phyloP scores from a whole-genome alignment of 1,139 yeast genomes.

The Cylindricascospora bacillispora region DNA sequence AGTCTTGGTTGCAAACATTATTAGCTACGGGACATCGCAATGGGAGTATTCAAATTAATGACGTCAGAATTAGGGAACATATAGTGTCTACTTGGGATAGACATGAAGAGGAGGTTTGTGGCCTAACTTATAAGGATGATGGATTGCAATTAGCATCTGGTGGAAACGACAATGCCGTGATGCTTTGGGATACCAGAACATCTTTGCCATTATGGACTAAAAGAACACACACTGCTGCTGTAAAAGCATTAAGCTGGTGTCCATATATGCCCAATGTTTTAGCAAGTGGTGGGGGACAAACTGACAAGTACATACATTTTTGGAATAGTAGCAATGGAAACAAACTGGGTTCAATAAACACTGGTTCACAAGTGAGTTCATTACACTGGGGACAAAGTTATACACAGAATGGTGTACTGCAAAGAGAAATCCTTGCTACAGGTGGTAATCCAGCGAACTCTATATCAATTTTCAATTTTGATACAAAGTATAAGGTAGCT shows the following conservation, averaged over 20 bases:
- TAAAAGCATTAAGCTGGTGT: conserved; percentile 92
- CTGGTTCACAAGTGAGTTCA: conserved; percentile 90
- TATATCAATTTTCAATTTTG: conserved; percentile 74
- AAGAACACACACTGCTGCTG: conserved; percentile 83
- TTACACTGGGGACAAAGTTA: conserved; percentile 72
- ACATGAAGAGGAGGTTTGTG: conserved; percentile 89
- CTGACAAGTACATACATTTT: conserved; percentile 80
- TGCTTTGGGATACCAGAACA: conserved; percentile 90
- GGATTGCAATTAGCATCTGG: conserved; percentile 85
- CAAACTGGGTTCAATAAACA: conserved; percentile 72
- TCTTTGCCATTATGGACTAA: conserved; percentile 62
- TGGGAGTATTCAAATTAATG: conserved; percentile 81
- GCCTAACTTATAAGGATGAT: conserved; percentile 74
- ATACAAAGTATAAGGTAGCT: conserved; percentile 77
- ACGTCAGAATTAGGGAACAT: conserved; percentile 81
- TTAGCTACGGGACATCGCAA: conserved; percentile 74
- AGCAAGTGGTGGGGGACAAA: conserved; percentile 95
- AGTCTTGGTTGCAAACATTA: conserved; percentile 75
- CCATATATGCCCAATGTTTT: conserved; percentile 73
- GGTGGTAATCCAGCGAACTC: conserved; percentile 90
- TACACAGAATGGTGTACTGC: conserved; percentile 41
- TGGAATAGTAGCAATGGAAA: conserved; percentile 95
- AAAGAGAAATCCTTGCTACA: conserved; percentile 81
- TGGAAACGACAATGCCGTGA: conserved; percentile 87
- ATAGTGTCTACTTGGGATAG: conserved; percentile 44